Base-by-base conservation (phyloP, 257 asterid species). In the Lycium ferocissimum region DNA sequence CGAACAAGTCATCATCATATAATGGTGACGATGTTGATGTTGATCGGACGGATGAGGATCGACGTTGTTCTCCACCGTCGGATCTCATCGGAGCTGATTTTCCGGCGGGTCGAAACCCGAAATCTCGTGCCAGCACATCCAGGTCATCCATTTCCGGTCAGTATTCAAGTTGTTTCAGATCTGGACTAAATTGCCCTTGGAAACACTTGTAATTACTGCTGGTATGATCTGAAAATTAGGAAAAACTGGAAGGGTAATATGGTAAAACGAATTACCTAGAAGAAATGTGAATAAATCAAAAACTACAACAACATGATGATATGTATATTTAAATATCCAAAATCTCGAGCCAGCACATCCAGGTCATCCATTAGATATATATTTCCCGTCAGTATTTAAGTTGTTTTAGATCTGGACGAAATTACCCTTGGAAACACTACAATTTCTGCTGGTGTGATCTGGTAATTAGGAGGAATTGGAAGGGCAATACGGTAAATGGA, bases 31-130 rank as follows among this genome's bases (percentile, higher is more conserved):
- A 56, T 0, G 88, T 35, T 17, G 83, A 56, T 11, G 89, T 76
- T 8, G 98, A 82, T 90, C 96, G 87, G 67, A 83, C 76, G 79
- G 96, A 86, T 43, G 88, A 35, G 66, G 91, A 40, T 73, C 94
- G 95, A 72, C 88, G 45, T 40, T 40, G 95, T 89, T 94, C 97
- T 67, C 88, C 91, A 90, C 70, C 85, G 47, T 91, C 89, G 80
- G 99, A 92, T 93, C 98, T 92, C 99, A 95, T 95, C 65, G 99
- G 99, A 61, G 94, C 94, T 33, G 99, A 91, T 92, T 97, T 95
- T 18, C 98, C 98, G 51, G 91, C 94, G 7, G 95, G 88, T 20
- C 93, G 90, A 59, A 90, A 88, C 76, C 98, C 98, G 84, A 88
- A 92, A 73, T 92, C 94, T 12, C 97, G 92, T 22, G 94, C 97